Conservation (phyloP, 345 rosid genomes). For the Eucalyptus tenuipes region DNA sequence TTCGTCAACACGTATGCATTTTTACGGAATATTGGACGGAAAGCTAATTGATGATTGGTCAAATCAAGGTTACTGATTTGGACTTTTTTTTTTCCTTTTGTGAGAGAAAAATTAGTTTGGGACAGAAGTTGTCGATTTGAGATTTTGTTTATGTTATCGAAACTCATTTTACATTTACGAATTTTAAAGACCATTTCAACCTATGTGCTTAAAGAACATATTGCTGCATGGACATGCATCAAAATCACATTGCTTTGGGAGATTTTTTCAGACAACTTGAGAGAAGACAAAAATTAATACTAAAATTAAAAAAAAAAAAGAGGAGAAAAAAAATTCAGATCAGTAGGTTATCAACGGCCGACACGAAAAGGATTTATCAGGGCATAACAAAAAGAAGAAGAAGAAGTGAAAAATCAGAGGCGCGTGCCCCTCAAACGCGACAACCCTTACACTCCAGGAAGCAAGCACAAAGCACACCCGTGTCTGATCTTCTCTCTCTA, state of each 20-base stretch:
- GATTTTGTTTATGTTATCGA: neutral
- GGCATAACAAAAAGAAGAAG: too few species aligned
- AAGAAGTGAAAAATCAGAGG: neutral
- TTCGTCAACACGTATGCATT: rapidly evolving
- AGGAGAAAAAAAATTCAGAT: neutral
- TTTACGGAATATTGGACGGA: neutral
- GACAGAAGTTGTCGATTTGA: neutral
- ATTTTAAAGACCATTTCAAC: neutral
- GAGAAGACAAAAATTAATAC: neutral
- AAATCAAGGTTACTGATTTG: rapidly evolving
- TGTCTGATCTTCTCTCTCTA: neutral
- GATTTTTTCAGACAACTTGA: neutral
- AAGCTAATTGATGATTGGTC: rapidly evolving
- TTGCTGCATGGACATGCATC: neutral
- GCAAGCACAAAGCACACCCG: neutral
- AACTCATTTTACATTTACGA: too few species aligned
- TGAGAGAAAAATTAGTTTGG: neutral
- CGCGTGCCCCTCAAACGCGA: neutral
- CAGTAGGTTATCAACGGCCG: neutral
- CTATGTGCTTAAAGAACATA: neutral
- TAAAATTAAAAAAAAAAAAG: rapidly evolving
- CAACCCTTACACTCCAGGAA: neutral
- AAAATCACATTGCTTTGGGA: neutral
- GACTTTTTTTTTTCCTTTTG: neutral
- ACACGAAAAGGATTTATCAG: neutral